Evolutionary conservation across 108 stramenopile species (phyloP).

Genomic region (Nannochloropsis salina): DNA sequence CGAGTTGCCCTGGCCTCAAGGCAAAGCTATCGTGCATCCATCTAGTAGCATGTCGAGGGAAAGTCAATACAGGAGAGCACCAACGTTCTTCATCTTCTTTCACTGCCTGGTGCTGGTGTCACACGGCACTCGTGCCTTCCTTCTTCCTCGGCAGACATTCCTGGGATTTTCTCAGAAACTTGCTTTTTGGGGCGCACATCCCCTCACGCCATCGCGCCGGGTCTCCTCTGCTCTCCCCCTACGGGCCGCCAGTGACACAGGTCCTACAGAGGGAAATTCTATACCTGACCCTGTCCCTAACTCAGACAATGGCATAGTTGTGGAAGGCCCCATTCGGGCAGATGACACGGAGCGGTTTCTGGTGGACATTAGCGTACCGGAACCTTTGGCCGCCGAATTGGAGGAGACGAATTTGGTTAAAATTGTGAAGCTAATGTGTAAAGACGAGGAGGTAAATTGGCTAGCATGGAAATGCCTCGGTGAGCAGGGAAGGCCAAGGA

Average conservation of each 20-base stretch:
- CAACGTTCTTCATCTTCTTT: no score
- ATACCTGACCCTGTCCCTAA: neutral
- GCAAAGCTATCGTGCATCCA: no score
- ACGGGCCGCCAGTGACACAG: neutral
- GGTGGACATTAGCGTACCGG: neutral
- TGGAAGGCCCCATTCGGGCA: neutral
- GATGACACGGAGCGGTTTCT: neutral
- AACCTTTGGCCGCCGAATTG: neutral
- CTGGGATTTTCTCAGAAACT: neutral
- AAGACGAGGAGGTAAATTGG: conserved; percentile 77
- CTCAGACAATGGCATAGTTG: neutral
- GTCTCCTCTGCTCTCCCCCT: neutral
- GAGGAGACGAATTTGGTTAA: conserved; percentile 21
- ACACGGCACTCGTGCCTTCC: neutral
- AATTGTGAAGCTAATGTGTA: conserved; percentile 63
- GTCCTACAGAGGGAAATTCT: neutral
- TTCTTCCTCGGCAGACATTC: neutral
- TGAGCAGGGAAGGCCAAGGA: conserved; percentile 51
- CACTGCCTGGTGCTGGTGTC: no score
- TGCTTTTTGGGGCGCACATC: neutral
- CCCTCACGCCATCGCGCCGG: neutral
- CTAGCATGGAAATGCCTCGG: conserved; percentile 91
- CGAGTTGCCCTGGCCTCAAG: no score
- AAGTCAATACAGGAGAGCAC: no score
- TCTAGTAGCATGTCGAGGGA: no score